Conservation (phyloP, 345 rosid genomes). For the Rhizophora mangle region DNA sequence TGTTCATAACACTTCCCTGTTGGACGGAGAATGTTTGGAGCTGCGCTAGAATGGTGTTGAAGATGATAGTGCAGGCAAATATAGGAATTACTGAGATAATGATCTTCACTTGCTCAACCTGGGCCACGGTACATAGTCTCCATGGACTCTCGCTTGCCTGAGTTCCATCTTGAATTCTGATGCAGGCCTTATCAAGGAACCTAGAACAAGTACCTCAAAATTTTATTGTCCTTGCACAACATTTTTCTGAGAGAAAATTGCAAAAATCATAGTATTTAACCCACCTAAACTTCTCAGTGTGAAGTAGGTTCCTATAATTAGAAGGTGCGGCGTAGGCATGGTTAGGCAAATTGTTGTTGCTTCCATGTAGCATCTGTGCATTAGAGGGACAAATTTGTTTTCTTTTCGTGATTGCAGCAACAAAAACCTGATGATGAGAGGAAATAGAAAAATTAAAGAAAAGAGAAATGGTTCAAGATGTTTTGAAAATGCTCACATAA, state of each 20-base stretch:
- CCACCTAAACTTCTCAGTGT: slow-evolving; percentile 15
- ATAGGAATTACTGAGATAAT: slow-evolving; percentile 18
- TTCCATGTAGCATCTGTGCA: slow-evolving; percentile 12
- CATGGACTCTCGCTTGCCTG: slow-evolving; percentile 15
- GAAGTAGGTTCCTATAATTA: slow-evolving; percentile 4
- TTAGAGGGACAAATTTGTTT: slow-evolving; percentile 12
- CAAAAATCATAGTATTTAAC: background rate
- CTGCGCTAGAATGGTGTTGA: slow-evolving; percentile 24
- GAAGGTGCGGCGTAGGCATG: background rate
- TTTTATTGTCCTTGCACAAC: too few relatives aligned
- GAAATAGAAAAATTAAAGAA: background rate
- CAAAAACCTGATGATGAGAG: slow-evolving; percentile 7
- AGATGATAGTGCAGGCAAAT: slow-evolving; percentile 22
- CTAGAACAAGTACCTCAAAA: background rate
- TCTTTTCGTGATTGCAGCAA: slow-evolving; percentile 19
- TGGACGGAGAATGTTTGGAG: slow-evolving; percentile 23
- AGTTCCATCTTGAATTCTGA: slow-evolving; percentile 17
- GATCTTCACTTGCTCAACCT: slow-evolving; percentile 21
- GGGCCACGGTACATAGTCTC: slow-evolving; percentile 19
- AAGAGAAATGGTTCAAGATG: background rate
- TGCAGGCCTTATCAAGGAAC: slow-evolving; percentile 21
- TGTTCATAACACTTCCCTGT: slow-evolving; percentile 19
- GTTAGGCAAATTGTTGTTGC: background rate
- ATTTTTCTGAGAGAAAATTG: too few relatives aligned
- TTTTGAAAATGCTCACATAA: too few relatives aligned